Evolutionary conservation across 116 monocot genomes (phyloP).

Genomic region (Dioscorea cayenensis): DNA sequence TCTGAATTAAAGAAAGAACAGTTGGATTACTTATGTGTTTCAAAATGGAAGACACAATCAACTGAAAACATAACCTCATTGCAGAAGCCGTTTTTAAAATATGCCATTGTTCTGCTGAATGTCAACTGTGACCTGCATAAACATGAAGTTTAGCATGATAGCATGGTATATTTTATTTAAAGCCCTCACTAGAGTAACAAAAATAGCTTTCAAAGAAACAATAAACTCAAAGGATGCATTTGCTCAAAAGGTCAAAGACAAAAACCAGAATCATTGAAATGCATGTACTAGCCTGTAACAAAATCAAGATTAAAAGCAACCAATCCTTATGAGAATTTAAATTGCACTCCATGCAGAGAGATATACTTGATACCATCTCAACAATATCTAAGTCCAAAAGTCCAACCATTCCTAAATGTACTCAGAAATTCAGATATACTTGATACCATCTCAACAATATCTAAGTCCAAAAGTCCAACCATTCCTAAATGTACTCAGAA

Average conservation of each 20-base stretch:
- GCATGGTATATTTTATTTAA: too few relatives aligned
- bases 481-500: too few relatives aligned
- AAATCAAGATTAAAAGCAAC: neutral
- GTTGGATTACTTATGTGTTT: neutral
- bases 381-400: slow-evolving; percentile 46
- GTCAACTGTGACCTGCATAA: too few relatives aligned
- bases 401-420: slow-evolving; percentile 56
- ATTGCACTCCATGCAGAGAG: neutral
- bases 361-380: slow-evolving; percentile 43
- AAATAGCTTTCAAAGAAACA: too few relatives aligned
- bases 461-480: too few relatives aligned
- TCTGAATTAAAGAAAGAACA: slow-evolving; percentile 1
- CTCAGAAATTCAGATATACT: slow-evolving; percentile 55
- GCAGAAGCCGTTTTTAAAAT: too few relatives aligned
- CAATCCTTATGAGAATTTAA: neutral
- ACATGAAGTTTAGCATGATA: too few relatives aligned
- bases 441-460: too few relatives aligned
- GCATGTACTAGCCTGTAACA: slow-evolving; percentile 72
- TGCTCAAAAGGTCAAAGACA: slow-evolving; percentile 19
- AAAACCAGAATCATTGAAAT: slow-evolving; percentile 65
- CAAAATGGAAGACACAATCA: neutral
- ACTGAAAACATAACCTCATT: too few relatives aligned
- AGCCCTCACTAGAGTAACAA: too few relatives aligned
- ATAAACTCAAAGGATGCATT: too few relatives aligned
- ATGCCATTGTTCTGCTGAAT: too few relatives aligned